Base-by-base conservation (phyloP, 768 basidiomycete species). In the Mycena indigotica region DNA sequence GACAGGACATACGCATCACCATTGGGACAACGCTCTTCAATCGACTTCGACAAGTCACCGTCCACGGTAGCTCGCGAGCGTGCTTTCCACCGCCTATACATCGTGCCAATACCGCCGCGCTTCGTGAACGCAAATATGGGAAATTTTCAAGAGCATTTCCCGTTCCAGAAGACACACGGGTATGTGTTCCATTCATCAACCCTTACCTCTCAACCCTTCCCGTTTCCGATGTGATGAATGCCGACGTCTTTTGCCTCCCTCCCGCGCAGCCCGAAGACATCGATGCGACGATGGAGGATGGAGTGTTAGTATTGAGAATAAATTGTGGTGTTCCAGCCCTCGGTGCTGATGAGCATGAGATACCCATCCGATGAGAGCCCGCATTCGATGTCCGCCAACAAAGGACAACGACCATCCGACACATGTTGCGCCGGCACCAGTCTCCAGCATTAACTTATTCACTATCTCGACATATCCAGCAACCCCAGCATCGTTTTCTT, bases 21-120 rank as follows among this genome's bases (percentile, higher is more conserved):
- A 78, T 91, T 54, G 80, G 81, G 50, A 84, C 81, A 59, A 84
- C 84, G 66, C 68, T 77, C 55, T 81, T 83, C 74, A 89, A 84
- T 61, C 78, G 83, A 59, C 78, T 83, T 60, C 85, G 78, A 66
- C 84, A 87, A 65, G 73, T 91, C 63, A 79, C 77, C 49, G 77
- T 91, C 53, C 68, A 73, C 21, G 88, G 86, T 35, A 66, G 70
- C 62, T 73, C 70, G 46, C 63, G 71, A 32, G 73, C 84, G 12
- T 70, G 70, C 24, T 52, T 50, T 39, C 19, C 26, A 38, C 24
- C 56, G 23, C 28, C 46, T n/a, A n/a, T n/a, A n/a, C n/a, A n/a
- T n/a, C n/a, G n/a, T n/a, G n/a, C n/a, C n/a, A n/a, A n/a, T n/a
- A 35, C 28, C 28, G 10, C 25, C n/a, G 32, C 32, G 54, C 41